Conservation (phyloP, 2,329 filamentous ascomycete species). For the Talaromyces albobiverticillius region DNA sequence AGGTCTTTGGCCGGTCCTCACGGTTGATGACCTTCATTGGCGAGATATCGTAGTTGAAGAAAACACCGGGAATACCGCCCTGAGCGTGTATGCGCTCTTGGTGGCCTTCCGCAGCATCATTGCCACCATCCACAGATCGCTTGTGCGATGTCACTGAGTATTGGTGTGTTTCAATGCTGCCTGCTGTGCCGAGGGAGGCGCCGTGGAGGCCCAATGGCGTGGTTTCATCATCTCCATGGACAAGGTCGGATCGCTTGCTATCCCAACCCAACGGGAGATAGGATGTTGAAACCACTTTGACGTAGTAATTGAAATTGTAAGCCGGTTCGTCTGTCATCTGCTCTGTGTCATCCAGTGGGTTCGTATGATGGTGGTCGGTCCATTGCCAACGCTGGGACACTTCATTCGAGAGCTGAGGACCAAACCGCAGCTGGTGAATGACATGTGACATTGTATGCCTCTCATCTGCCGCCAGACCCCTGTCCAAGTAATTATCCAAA, state of each 20-base stretch:
- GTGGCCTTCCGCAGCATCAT: slow-evolving; percentile 82
- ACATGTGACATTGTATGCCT: slow-evolving; percentile 85
- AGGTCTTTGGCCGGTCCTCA: slow-evolving; percentile 83
- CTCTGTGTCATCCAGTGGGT: slow-evolving; percentile 78
- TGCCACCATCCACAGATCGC: slow-evolving; percentile 78
- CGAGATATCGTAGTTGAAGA: slow-evolving; percentile 99
- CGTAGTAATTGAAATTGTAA: slow-evolving; percentile 98
- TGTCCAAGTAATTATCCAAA: slow-evolving; percentile 89
- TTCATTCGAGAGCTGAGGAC: slow-evolving; percentile 79
- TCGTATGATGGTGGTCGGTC: slow-evolving; percentile 81
- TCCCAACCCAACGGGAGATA: slow-evolving; percentile 93
- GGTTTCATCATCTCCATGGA: slow-evolving; percentile 46
- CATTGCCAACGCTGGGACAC: slow-evolving; percentile 63
- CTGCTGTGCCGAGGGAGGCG: slow-evolving; percentile 61
- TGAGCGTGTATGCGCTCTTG: slow-evolving; percentile 85
- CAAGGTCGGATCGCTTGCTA: slow-evolving; percentile 47
- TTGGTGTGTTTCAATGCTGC: slow-evolving; percentile 94
- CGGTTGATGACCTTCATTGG: slow-evolving; percentile 99
- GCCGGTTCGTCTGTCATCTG: slow-evolving; percentile 78
- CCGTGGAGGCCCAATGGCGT: slow-evolving; percentile 68
- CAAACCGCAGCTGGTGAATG: slow-evolving; percentile 88
- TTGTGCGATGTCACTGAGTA: slow-evolving; percentile 98
- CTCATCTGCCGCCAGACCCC: slow-evolving; percentile 54
- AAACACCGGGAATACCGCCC: slow-evolving; percentile 93
- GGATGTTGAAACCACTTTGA: slow-evolving; percentile 95